Base-by-base conservation (phyloP, 148 eudicot genomes). In the Silene latifolia region DNA sequence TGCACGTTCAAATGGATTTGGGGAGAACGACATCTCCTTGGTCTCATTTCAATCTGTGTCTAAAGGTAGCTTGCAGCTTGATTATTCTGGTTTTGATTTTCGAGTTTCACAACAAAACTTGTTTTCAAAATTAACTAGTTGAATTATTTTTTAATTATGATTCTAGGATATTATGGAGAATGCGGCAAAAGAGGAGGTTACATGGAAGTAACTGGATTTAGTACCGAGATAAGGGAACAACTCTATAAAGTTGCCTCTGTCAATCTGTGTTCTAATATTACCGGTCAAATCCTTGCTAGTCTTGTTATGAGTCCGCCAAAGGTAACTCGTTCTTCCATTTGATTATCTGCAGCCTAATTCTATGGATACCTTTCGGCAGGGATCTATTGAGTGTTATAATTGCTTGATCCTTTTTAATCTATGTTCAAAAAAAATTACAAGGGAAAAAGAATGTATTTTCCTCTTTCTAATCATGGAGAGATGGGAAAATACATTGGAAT, bases 111-210 rank as follows among this genome's bases (percentile, higher is more conserved):
- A 47, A 25, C 56, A 51, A 69, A 23, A 54, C 18, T 72, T 71
- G 74, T 63, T 68, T 60, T 51, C 44, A 67, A 10, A 7, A 67
- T 58, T 7, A 67, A 23, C 44, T 48, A n/a, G n/a, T 35, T 69
- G 27, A 18, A 44, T 11, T 32, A 1, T 32, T 32, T 32, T 32
- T 4, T 4, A 2, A 71, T 80, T 53, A 10, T 79, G 79, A 59
- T 20, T 63, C 61, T 76, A 95, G 98, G 98, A 39, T 95, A 88
- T 82, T 85, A 95, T 70, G 98, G 98, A 69, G 98, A 95, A 84
- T 95, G 98, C 76, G 98, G 97, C 23, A 92, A 92, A 82, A 77
- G 98, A 80, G 97, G 98, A 83, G 97, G 98, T 68, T 94, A 91
- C 82, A 95, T 95, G 98, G 98, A 95, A 76, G 85, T 95, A 35